Evolutionary conservation across 345 rosid species (phyloP), one percentile per base, ranked within the genome.

Genomic region (Eucalyptus marginata): DNA sequence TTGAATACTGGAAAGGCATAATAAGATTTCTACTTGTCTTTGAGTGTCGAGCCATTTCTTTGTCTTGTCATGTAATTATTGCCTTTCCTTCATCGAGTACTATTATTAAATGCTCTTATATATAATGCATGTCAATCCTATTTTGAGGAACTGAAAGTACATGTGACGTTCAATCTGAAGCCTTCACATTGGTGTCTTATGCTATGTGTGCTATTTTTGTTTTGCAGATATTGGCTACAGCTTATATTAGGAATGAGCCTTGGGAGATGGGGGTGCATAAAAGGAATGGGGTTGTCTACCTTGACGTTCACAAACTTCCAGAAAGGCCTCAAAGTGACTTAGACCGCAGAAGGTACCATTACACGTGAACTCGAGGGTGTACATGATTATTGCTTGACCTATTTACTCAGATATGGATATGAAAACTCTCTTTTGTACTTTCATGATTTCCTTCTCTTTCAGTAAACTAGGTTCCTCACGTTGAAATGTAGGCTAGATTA

Each of bases 201-300:
- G 62, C 13, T 10, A 20, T 40, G 44, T 71, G 22, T 71, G 83
- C 46, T 49, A 89, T 50, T 93, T 59, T 66, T 88, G 87, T 88
- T 49, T 56, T 87, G 91, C 90, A 97, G 99, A 98, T 98, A 91
- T 50, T 98, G 90, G 96, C 96, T 59, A 94, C 99, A 92, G 97
- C 99, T 88, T 98, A 98, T 92, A 93, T 94, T 88, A 92, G 93
- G 89, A 92, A 94, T 88, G 99, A 97, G 85, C 96, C 99, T 50
- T 98, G 99, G 99, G 99, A 97, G 94, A 98, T 98, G 99, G 99
- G 99, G 22, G 99, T 98, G 93, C 99, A 98, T 91, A 97, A 96
- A 93, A 94, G 99, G 94, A 96, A 97, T 90, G 99, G 99, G 85
- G 96, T 94, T 44, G 96, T 98, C 86, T 97, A 98, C 93, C 96